Evolutionary conservation across 371 early-diverging fungal species (phyloP), one percentile per base, ranked within the genome.

Genomic region (Mucor mucedo): DNA sequence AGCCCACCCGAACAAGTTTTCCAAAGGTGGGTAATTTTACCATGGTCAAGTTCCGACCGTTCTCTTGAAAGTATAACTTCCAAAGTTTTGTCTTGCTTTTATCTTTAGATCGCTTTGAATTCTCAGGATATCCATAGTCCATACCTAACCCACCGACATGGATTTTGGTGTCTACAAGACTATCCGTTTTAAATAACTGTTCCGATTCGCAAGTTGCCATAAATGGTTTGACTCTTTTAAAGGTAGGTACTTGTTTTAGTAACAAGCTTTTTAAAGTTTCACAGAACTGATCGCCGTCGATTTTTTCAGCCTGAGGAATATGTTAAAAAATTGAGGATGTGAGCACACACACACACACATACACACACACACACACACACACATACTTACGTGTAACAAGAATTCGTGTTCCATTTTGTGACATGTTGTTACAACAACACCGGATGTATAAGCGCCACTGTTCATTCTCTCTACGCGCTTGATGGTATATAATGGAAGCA

Each of bases 11-110:
- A 14, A 97, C 90, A 10, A 98, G 84, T 56, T 93, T 91, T 32
- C 89, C 85, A 78, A 97, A 97, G 28, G 91, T 93, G 0, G 94
- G 86, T 1, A 89, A 76, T 35, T 91, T 87, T 9, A 95, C 73
- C 54, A 92, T 77, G 2, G 98, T 94, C 68, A 98, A 65, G 70
- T 98, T 97, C 16, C 97, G 80, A 3, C 99, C 99, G 69, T 92
- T 84, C 53, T 93, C 95, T 73, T 82, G 67, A 66, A 93, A 85
- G 68, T 92, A 95, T 9, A 87, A 76, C 16, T 83, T 75, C 96
- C 96, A 95, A 59, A 90, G 82, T 60, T 86, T 88, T 39, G 77
- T 80, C 63, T 90, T 95, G 67, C 89, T 85, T 58, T 84, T 85
- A 61, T 96, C 96, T 73, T 91, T 89, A 4, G 87, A 70, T 29